These are phyloP conservation scores for Sphenostylis stenocarpa DNA, from an alignment of 306 rosid genomes.

Conservation along the genomic window DNA sequence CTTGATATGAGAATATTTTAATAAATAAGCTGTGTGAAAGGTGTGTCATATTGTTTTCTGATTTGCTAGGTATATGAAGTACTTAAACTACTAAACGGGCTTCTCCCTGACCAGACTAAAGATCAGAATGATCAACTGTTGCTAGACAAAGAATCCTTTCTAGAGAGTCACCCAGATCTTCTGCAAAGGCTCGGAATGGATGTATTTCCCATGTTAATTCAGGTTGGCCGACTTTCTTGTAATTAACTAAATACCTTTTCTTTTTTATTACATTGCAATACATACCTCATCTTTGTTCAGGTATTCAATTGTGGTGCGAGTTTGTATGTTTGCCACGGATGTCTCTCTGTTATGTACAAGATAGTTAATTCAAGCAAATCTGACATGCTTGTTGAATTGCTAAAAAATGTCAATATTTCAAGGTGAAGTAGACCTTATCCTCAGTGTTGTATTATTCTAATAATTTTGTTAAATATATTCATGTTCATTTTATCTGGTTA, in stretches of 20 bases:
- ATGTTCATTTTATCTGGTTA: conserved; percentile 29
- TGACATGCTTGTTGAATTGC: conserved; percentile 74
- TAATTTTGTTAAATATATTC: conserved; percentile 34
- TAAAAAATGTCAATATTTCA: conserved; percentile 70
- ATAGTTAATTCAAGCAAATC: conserved; percentile 69
- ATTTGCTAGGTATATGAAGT: conserved; percentile 71
- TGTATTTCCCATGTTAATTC: conserved; percentile 81
- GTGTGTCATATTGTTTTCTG: conserved; percentile 16
- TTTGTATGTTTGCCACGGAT: conserved; percentile 78
- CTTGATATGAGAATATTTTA: conserved; percentile 10
- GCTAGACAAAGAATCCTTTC: conserved; percentile 62
- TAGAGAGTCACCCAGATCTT: conserved; percentile 57
- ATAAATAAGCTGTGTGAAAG: background rate
- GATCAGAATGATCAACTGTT: conserved; percentile 58
- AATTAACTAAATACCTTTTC: background rate
- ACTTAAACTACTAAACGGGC: conserved; percentile 83
- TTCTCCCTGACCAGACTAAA: conserved; percentile 64
- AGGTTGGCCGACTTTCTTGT: conserved; percentile 58
- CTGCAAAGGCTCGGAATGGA: conserved; percentile 76
- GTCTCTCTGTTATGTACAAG: conserved; percentile 81
- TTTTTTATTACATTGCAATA: conserved; percentile 26
- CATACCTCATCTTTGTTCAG: conserved; percentile 44
- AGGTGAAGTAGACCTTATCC: conserved; percentile 59
- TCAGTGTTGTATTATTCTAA: conserved; percentile 22
- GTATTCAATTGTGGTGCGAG: conserved; percentile 95